phyloP scores from a whole-genome alignment of 2,329 filamentous ascomycete genomes.

The Davidsoniella virescens region DNA sequence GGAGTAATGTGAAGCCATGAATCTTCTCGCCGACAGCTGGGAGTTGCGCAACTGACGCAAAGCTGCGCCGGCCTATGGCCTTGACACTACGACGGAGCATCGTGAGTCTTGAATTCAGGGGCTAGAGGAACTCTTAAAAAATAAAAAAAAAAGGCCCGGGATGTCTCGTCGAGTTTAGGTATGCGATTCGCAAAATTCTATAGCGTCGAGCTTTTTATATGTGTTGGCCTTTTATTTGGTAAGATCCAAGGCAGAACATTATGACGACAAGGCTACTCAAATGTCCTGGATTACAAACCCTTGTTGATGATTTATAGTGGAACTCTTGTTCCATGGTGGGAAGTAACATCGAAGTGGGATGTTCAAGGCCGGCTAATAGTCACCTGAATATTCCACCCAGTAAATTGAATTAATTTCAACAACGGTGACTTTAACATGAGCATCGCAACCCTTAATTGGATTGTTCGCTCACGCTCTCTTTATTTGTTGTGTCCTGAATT shows the following conservation, averaged over 20 bases:
- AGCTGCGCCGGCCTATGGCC: conserved; percentile 10
- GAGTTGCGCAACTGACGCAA: conserved; percentile 11
- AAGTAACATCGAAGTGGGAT: background rate
- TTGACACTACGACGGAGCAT: conserved; percentile 12
- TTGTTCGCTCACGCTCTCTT: no score
- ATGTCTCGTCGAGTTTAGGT: no score
- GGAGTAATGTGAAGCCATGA: conserved; percentile 81
- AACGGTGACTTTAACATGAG: background rate
- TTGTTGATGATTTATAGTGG: background rate
- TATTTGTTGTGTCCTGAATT: no score
- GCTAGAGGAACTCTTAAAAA: background rate
- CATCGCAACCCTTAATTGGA: no score
- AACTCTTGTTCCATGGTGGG: background rate
- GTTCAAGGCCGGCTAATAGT: conserved; percentile 1
- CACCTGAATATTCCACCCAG: background rate
- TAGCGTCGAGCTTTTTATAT: no score
- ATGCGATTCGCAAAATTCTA: no score
- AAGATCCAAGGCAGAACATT: background rate
- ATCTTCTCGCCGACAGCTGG: conserved; percentile 71
- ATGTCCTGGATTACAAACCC: background rate
- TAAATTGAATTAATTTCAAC: background rate
- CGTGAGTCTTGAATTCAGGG: background rate
- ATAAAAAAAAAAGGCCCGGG: background rate
- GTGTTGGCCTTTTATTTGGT: no score
- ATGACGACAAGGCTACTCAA: conserved; percentile 1